Evolutionary conservation across 1,284 basidiomycete genomes (phyloP).

Genomic region (Apiotrichum gamsii): DNA sequence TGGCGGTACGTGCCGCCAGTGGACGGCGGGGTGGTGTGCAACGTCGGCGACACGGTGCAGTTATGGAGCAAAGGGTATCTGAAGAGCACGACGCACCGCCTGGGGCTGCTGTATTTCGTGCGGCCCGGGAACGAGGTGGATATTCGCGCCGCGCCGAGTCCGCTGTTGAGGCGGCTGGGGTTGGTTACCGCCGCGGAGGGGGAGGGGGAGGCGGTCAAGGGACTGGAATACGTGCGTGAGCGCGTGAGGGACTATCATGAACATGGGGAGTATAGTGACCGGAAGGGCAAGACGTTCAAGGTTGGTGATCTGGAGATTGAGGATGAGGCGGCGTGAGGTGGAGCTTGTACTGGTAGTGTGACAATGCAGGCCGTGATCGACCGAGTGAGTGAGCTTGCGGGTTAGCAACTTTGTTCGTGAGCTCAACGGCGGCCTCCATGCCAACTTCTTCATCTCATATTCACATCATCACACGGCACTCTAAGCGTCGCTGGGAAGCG

Average conservation of each 20-base stretch:
- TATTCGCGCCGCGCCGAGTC: slow-evolving; percentile 24
- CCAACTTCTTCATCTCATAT: neutral
- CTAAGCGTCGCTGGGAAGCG: slow-evolving; percentile 29
- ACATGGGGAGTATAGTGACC: neutral
- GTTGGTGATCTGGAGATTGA: slow-evolving; percentile 13
- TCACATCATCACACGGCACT: neutral
- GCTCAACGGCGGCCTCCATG: no score
- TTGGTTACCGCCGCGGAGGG: slow-evolving; percentile 8
- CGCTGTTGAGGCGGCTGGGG: slow-evolving; percentile 23
- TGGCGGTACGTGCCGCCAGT: slow-evolving; percentile 31
- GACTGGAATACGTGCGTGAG: slow-evolving; percentile 9
- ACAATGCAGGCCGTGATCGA: no score
- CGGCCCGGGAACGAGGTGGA: slow-evolving; percentile 30
- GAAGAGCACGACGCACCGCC: slow-evolving; percentile 30
- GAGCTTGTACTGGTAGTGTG: no score
- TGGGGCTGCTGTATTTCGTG: slow-evolving; percentile 33
- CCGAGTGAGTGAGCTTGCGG: no score
- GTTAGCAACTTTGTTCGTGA: no score
- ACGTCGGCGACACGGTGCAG: slow-evolving; percentile 33
- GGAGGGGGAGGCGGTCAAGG: slow-evolving; percentile 10
- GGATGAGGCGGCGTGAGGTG: slow-evolving; percentile 13
- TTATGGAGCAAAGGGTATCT: slow-evolving; percentile 35
- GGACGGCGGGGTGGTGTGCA: slow-evolving; percentile 29
- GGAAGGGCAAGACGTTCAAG: slow-evolving; percentile 7
- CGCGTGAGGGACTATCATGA: slow-evolving; percentile 14